Evolutionary conservation across 2,329 filamentous ascomycete species (phyloP).

Genomic region (Colletotrichum magnum): DNA sequence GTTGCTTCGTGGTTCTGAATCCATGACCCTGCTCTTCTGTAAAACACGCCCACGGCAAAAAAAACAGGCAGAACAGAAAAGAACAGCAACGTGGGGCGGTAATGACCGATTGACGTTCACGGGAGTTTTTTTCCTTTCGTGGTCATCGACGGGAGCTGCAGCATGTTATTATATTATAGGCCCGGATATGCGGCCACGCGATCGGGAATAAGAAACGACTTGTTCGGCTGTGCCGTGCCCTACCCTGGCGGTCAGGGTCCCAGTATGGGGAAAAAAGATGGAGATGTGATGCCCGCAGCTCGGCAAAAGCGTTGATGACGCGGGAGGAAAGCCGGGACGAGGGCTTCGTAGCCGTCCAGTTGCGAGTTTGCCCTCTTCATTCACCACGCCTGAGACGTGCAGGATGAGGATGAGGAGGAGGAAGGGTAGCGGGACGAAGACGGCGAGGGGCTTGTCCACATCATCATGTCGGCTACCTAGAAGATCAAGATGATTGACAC

Average conservation of each 20-base stretch:
- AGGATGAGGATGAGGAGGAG: not conserved
- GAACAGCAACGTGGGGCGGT: not conserved
- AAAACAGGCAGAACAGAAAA: not conserved
- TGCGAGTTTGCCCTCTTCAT: not conserved
- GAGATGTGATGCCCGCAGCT: not conserved
- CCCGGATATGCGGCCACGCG: slow-evolving; percentile 25
- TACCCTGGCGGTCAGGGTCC: slow-evolving; percentile 19
- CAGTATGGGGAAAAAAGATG: slow-evolving; percentile 3
- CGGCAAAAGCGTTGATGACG: not conserved
- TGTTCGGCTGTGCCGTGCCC: slow-evolving; percentile 17
- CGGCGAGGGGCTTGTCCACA: not conserved
- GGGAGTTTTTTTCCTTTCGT: not conserved
- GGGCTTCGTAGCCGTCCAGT: not conserved
- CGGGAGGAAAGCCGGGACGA: slow-evolving; percentile 1
- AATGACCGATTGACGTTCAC: not conserved
- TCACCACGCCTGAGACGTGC: slow-evolving; percentile 5
- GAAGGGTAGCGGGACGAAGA: not conserved
- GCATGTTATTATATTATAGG: slow-evolving; percentile 33
- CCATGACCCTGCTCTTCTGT: slow-evolving; percentile 15
- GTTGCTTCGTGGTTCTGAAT: not conserved
- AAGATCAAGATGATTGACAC: not conserved
- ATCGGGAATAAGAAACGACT: slow-evolving; percentile 34
- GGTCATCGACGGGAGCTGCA: slow-evolving; percentile 15
- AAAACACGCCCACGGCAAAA: not conserved
- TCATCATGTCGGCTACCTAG: not conserved